These are phyloP conservation scores for Waitea zeae DNA, from an alignment of 1,284 basidiomycete species.

Conservation along the genomic window DNA sequence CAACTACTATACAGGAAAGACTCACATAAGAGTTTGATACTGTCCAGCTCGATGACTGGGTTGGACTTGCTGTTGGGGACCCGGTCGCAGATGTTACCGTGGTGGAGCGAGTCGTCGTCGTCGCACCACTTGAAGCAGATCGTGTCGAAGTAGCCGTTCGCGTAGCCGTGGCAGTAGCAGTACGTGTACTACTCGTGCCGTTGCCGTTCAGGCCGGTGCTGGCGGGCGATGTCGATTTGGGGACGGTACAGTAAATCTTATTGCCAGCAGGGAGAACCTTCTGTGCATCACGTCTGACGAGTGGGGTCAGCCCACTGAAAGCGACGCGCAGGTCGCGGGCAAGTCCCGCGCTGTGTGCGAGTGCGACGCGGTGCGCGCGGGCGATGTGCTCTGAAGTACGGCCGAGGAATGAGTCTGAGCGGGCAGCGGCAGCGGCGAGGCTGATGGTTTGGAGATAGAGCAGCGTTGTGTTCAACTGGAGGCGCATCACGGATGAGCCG, in stretches of 20 bases:
- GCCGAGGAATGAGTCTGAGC: neutral
- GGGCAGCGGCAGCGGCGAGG: too few relatives aligned
- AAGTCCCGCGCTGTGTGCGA: slow-evolving; percentile 33
- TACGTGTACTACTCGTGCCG: neutral
- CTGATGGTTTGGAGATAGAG: too few relatives aligned
- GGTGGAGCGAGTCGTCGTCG: slow-evolving; percentile 1
- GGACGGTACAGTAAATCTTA: slow-evolving; percentile 12
- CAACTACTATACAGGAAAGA: slow-evolving; percentile 3
- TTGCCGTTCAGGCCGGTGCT: slow-evolving; percentile 12
- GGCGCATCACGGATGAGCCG: too few relatives aligned
- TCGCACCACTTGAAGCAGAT: slow-evolving; percentile 2
- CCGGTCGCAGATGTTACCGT: neutral
- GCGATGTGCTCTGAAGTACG: slow-evolving; percentile 7
- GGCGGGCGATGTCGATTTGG: slow-evolving; percentile 11
- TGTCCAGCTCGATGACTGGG: slow-evolving; percentile 16
- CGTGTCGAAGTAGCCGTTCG: too few relatives aligned
- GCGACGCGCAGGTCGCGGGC: slow-evolving; percentile 52
- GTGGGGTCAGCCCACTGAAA: slow-evolving; percentile 21
- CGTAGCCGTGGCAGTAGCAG: slow-evolving; percentile 1
- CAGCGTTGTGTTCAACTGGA: too few relatives aligned
- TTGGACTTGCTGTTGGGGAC: neutral
- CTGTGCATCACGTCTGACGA: neutral
- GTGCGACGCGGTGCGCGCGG: slow-evolving; percentile 22
- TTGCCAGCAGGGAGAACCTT: slow-evolving; percentile 3
- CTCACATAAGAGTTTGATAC: slow-evolving; percentile 17